These are phyloP conservation scores for Gossypium raimondii DNA, from an alignment of 345 rosid genomes.

Conservation along the genomic window DNA sequence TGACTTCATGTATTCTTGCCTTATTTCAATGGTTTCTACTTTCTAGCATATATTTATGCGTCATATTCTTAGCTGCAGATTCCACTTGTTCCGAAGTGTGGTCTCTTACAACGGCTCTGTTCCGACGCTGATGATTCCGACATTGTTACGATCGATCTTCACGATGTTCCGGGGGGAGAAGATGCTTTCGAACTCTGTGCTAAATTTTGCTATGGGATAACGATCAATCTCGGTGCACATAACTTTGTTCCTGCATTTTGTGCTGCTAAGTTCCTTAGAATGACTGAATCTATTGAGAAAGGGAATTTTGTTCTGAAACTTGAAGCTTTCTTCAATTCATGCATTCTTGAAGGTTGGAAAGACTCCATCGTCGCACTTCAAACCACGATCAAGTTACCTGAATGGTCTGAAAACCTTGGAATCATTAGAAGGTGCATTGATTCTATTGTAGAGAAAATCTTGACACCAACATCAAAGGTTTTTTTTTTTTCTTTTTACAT, in stretches of 20 bases:
- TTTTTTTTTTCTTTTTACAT: neutral
- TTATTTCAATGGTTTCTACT: neutral
- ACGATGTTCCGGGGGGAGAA: conserved; percentile 91
- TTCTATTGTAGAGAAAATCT: conserved; percentile 77
- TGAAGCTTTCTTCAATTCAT: conserved; percentile 81
- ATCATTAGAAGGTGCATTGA: conserved; percentile 79
- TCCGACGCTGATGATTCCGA: conserved; percentile 41
- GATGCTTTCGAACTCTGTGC: conserved; percentile 94
- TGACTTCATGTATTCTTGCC: neutral
- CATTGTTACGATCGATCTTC: conserved; percentile 56
- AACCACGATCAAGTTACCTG: conserved; percentile 57
- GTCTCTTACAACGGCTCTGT: conserved; percentile 66
- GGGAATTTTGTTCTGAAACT: conserved; percentile 78
- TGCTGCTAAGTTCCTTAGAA: conserved; percentile 86
- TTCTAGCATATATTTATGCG: neutral
- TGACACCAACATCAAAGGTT: conserved; percentile 73
- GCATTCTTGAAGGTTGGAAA: conserved; percentile 95
- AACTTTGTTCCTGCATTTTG: conserved; percentile 82
- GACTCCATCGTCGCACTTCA: conserved; percentile 78
- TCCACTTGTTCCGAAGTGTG: conserved; percentile 80
- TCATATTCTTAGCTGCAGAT: conserved; percentile 55
- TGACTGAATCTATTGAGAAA: conserved; percentile 78
- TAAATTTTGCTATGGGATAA: conserved; percentile 91
- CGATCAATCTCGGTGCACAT: conserved; percentile 77
- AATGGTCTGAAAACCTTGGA: conserved; percentile 89